Conservation (phyloP, 2,329 filamentous ascomycete genomes). For the Scorias spongiosa region DNA sequence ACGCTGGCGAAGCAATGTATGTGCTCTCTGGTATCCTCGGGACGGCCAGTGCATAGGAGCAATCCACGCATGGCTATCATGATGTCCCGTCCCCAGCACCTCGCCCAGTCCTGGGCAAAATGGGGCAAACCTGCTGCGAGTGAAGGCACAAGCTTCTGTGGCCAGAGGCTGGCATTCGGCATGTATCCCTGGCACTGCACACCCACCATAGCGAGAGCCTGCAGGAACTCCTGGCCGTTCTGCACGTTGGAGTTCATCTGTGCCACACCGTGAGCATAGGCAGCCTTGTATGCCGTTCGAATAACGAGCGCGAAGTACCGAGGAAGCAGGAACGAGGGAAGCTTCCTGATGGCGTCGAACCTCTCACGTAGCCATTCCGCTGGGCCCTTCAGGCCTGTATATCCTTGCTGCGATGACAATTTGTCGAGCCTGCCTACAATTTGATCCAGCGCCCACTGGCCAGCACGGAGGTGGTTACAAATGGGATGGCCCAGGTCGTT, state of each 20-base stretch:
- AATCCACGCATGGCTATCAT: constrained; percentile 90
- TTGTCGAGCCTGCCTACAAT: constrained; percentile 62
- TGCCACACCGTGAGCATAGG: constrained; percentile 60
- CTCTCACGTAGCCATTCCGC: constrained; percentile 68
- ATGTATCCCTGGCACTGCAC: constrained; percentile 81
- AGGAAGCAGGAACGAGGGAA: constrained; percentile 81
- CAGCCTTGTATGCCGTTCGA: constrained; percentile 73
- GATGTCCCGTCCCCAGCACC: constrained; percentile 94
- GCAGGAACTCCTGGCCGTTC: constrained; percentile 74
- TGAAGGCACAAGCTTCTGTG: constrained; percentile 67
- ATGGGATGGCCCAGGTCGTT: constrained; percentile 89
- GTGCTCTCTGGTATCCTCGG: constrained; percentile 78
- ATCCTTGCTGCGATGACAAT: constrained; percentile 46
- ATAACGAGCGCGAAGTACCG: constrained; percentile 86
- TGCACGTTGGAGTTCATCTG: constrained; percentile 65
- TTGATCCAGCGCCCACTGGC: constrained; percentile 86
- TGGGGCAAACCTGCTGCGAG: constrained; percentile 87
- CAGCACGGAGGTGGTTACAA: constrained; percentile 81
- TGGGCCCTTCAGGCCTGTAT: constrained; percentile 47
- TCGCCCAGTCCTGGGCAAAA: constrained; percentile 84
- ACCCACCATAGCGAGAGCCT: constrained; percentile 79
- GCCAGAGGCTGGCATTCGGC: constrained; percentile 81
- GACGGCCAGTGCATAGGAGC: constrained; percentile 80
- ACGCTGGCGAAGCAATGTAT: constrained; percentile 91
- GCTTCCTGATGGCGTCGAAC: constrained; percentile 68